These are phyloP conservation scores for Entophlyctis luteolus DNA, from an alignment of 192 early-diverging fungal genomes.

Conservation along the genomic window DNA sequence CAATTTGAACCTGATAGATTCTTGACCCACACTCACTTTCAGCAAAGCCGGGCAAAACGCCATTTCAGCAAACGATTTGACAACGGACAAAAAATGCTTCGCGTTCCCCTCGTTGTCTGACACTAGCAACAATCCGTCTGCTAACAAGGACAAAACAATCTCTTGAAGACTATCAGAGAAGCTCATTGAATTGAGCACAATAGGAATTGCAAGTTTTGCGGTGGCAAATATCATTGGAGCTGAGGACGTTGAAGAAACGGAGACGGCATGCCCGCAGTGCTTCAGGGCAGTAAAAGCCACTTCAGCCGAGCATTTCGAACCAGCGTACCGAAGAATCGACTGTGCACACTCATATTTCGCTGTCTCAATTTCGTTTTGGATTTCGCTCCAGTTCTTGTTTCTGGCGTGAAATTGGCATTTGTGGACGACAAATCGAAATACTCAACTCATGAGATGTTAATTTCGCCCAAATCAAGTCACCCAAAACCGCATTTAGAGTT, in stretches of 20 bases:
- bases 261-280: constrained; percentile 21
- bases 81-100: constrained; percentile 4
- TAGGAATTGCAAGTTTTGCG: background rate
- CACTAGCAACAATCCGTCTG: background rate
- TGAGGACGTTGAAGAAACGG: constrained; percentile 17
- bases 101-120: constrained; percentile 22
- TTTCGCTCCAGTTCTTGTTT: constrained; percentile 15
- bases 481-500: background rate
- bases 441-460: background rate
- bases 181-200: background rate
- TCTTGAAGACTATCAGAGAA: constrained; percentile 4
- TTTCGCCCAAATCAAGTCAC: background rate
- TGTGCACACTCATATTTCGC: background rate
- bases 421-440: background rate
- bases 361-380: constrained; percentile 7
- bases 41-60: constrained; percentile 5
- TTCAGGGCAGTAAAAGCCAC: background rate
- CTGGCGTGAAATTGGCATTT: background rate
- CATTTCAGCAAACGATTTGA: background rate
- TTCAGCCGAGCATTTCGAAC: background rate
- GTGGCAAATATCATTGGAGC: constrained; percentile 4
- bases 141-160: background rate
- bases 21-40: background rate
- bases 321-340: background rate
- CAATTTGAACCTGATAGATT: background rate